These are phyloP conservation scores for Globisporangium iwayamae DNA, from an alignment of 352 stramenopile species.

Conservation along the genomic window DNA sequence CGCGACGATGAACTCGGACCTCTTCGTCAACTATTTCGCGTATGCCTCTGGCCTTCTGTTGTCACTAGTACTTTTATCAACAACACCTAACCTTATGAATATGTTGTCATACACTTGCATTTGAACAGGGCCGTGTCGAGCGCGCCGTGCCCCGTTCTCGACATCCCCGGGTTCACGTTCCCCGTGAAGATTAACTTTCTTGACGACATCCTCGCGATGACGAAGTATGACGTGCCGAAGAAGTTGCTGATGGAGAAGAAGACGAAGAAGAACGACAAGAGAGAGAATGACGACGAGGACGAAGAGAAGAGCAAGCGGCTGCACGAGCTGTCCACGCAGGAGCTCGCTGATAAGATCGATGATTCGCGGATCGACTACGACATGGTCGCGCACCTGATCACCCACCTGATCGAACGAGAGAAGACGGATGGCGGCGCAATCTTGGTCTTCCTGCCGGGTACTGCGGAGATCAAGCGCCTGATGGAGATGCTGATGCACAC, in stretches of 20 bases:
- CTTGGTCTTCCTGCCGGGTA: slow-evolving; percentile 80
- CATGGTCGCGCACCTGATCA: slow-evolving; percentile 82
- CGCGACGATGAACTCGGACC: slow-evolving; percentile 91
- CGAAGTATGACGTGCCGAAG: slow-evolving; percentile 57
- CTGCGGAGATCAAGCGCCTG: slow-evolving; percentile 78
- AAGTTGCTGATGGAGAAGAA: slow-evolving; percentile 55
- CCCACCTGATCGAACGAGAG: slow-evolving; percentile 54
- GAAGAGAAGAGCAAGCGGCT: slow-evolving; percentile 27
- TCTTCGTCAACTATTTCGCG: slow-evolving; percentile 89
- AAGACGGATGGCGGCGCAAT: slow-evolving; percentile 48
- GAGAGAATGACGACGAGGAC: slow-evolving; percentile 23
- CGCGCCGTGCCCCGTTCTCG: slow-evolving; percentile 59
- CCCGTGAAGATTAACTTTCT: slow-evolving; percentile 77
- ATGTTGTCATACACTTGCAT: background rate
- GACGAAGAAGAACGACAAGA: slow-evolving; percentile 24
- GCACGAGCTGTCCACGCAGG: slow-evolving; percentile 30
- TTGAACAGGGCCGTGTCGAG: slow-evolving; percentile 12
- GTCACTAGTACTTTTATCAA: no score
- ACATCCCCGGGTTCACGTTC: slow-evolving; percentile 85
- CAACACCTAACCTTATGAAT: background rate
- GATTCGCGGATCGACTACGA: slow-evolving; percentile 94
- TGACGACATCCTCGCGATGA: slow-evolving; percentile 68
- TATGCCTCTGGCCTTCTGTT: slow-evolving; percentile 19
- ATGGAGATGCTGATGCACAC: slow-evolving; percentile 61
- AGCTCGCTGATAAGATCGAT: slow-evolving; percentile 77